Conservation (phyloP, 2,329 filamentous ascomycete species). For the Diaporthe batatas region DNA sequence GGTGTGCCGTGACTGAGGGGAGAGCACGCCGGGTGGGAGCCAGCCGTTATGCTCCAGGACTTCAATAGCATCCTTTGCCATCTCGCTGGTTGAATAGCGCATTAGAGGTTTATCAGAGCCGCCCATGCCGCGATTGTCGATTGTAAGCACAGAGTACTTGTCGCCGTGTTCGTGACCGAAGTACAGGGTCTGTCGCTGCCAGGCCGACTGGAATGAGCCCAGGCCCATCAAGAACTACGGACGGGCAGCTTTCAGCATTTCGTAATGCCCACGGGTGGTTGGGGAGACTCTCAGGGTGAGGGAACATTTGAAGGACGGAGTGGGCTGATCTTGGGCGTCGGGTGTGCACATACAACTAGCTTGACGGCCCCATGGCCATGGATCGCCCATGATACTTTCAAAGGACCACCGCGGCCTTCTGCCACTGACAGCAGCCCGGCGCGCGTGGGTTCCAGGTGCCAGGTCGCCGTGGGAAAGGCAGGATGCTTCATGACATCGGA, state of each 20-base stretch:
- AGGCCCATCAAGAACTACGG: constrained; percentile 84
- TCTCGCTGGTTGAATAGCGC: constrained; percentile 85
- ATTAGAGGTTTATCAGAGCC: constrained; percentile 81
- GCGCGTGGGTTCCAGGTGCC: constrained; percentile 76
- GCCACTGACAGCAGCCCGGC: constrained; percentile 75
- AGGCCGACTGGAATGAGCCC: constrained; percentile 75
- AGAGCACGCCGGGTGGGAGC: constrained; percentile 54
- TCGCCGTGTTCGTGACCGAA: constrained; percentile 80
- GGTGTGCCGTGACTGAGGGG: constrained; percentile 33
- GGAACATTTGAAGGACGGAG: neutral
- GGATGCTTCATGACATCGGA: constrained; percentile 74
- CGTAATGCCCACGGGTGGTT: neutral
- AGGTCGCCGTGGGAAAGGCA: constrained; percentile 75
- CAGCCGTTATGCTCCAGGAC: constrained; percentile 78
- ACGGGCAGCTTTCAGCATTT: constrained; percentile 30
- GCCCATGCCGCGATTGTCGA: constrained; percentile 90
- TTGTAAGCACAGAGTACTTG: constrained; percentile 79
- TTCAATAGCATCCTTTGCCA: constrained; percentile 84
- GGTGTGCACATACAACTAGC: constrained; percentile 73
- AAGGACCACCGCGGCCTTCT: constrained; percentile 78
- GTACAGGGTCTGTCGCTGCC: constrained; percentile 86
- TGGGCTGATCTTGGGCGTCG: constrained; percentile 28
- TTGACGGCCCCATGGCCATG: constrained; percentile 81
- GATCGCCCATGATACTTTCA: constrained; percentile 83
- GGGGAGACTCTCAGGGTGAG: neutral